Evolutionary conservation across 2,329 filamentous ascomycete genomes (phyloP).

Genomic region (Apiospora marii): DNA sequence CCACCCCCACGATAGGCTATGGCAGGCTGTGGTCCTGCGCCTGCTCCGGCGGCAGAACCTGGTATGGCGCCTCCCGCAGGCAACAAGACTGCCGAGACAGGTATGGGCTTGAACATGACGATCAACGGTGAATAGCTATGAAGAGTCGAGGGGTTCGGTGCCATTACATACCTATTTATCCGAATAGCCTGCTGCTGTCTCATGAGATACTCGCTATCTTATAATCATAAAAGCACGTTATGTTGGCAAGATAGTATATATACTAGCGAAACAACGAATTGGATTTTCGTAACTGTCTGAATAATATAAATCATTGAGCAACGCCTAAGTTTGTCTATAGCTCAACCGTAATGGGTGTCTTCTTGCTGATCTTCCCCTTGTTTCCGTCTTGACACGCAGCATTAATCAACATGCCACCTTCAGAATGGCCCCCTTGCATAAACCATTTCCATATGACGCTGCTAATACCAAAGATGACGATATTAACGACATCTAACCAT

Average conservation of each 20-base stretch:
- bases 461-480: conserved; percentile 55
- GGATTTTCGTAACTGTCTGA: not conserved
- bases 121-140: not conserved
- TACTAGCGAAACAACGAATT: not conserved
- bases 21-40: conserved; percentile 19
- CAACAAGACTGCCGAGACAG: not conserved
- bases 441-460: conserved; percentile 63
- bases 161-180: not conserved
- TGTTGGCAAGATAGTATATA: not conserved
- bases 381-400: conserved; percentile 64
- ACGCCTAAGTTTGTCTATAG: not conserved
- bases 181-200: not conserved
- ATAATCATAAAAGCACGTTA: not conserved
- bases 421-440: conserved; percentile 60
- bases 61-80: not conserved
- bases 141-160: not conserved
- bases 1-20: not conserved
- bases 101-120: not conserved
- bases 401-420: conserved; percentile 63
- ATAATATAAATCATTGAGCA: not conserved
- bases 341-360: conserved; percentile 38
- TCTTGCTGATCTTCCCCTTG: conserved; percentile 56
- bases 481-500: conserved; percentile 55
- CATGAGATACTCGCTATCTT: not conserved
- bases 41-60: not conserved